Percentiles rank a stretch among this genome's conserved stretches.
These are phyloP conservation scores for Ambrosiella beaveri DNA, from an alignment of 2,329 filamentous ascomycete species.

Conservation along the genomic window DNA sequence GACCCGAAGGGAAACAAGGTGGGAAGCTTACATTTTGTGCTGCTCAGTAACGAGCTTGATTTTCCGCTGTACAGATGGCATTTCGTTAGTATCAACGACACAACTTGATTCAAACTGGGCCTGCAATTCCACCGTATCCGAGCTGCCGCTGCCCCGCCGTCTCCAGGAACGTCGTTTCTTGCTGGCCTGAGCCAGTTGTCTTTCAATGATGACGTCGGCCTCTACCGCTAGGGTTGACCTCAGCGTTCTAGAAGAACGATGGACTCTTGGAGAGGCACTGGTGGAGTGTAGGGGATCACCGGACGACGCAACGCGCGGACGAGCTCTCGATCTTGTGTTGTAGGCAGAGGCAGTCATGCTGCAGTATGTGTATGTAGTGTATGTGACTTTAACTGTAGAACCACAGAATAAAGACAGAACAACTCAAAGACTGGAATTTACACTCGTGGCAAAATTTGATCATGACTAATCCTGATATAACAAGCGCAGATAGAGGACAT, in stretches of 20 bases:
- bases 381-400: not conserved
- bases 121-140: too few relatives aligned
- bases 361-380: not conserved
- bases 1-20: not conserved
- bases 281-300: not conserved
- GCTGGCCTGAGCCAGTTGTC: too few relatives aligned
- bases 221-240: not conserved
- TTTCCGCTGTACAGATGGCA: constrained; percentile 51
- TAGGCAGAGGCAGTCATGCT: not conserved
- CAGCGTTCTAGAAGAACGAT: not conserved
- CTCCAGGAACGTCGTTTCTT: too few relatives aligned
- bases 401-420: too few relatives aligned
- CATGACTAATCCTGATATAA: too few relatives aligned
- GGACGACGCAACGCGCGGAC: not conserved
- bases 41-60: constrained; percentile 91
- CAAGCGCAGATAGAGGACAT: too few relatives aligned
- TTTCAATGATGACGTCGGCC: not conserved
- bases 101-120: not conserved
- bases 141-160: too few relatives aligned
- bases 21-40: constrained; percentile 55
- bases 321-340: not conserved
- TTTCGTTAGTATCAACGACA: not conserved
- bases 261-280: not conserved
- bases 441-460: too few relatives aligned
- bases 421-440: too few relatives aligned